Conservation (phyloP, 371 early-diverging fungal species). For the Gilbertella persicaria region DNA sequence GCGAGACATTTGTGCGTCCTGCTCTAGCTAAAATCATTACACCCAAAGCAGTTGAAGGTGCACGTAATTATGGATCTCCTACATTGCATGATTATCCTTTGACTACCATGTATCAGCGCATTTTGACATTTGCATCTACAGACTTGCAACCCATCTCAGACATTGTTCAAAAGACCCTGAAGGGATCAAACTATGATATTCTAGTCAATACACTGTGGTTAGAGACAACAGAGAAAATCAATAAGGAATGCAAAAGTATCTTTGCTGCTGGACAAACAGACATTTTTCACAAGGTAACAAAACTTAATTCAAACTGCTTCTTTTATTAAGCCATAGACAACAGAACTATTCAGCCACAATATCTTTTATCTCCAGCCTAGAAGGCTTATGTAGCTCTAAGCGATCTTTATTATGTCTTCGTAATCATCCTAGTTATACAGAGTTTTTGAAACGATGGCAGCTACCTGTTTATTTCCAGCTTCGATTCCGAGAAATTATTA, state of each 20-base stretch:
- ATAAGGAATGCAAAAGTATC: constrained; percentile 54
- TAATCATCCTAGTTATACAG: constrained; percentile 59
- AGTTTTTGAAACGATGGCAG: constrained; percentile 80
- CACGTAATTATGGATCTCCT: constrained; percentile 1
- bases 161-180: constrained; percentile 64
- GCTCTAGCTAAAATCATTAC: constrained; percentile 54
- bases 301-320: not conserved
- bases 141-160: constrained; percentile 60
- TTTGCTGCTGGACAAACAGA: constrained; percentile 76
- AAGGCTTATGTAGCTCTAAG: constrained; percentile 51
- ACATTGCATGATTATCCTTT: constrained; percentile 34
- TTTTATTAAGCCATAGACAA: not conserved
- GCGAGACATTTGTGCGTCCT: constrained; percentile 60
- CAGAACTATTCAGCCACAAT: constrained; percentile 70
- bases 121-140: constrained; percentile 55
- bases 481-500: constrained; percentile 59
- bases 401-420: constrained; percentile 59
- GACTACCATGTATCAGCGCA: constrained; percentile 56
- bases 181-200: constrained; percentile 69
- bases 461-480: constrained; percentile 75
- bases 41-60: constrained; percentile 23
- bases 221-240: constrained; percentile 52
- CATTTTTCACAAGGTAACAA: constrained; percentile 66
- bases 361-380: constrained; percentile 62
- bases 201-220: constrained; percentile 71